Base-by-base conservation (phyloP, 1,284 basidiomycete species). In the Ustilago crameri region DNA sequence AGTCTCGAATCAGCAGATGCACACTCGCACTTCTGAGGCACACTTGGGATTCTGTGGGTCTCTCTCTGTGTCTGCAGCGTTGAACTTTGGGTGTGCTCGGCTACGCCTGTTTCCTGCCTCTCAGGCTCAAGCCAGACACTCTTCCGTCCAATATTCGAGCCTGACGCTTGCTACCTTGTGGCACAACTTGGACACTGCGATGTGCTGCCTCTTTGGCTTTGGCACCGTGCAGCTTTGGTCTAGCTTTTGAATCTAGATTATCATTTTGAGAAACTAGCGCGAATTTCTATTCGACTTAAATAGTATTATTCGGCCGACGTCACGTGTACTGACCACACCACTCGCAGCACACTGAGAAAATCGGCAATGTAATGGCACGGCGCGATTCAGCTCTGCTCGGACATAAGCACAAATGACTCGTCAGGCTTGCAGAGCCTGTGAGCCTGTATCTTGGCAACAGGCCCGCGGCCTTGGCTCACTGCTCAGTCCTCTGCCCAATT, bases 381-480 rank as follows among this genome's bases (percentile, higher is more conserved):
- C 27, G 34, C 35, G 35, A 37, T 9, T 37, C 17, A 9, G 35
- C 5, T 5, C 15, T 37, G 35, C 12, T 47, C 47, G 54, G 54
- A 48, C 38, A 42, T 57, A 57, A 57, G 54, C 17, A n/a, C n/a
- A 42, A 26, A 3, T 41, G 48, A 41, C 23, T 26, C 35, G 35
- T 15, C 9, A 37, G 35, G 35, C 12, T n/a, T 37, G 14, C 35
- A 37, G 35, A 37, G 14, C 12, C 9, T 9, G 32, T 34, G 9
- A 34, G 8, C 32, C 35, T 17, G 35, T 37, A 37, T 22, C 46
- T 2, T 20, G 7, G 18, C 18, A 12, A 32, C 45, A 50, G 22
- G 41, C n/a, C 54, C 53, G 49, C 53, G 54, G 60, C n/a, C 14
- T 9, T 5, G 7, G 12, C 30, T 30, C 30, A 14, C 23, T 35